phyloP scores from a whole-genome alignment of 306 rosid genomes.

The Acacia crassicarpa region DNA sequence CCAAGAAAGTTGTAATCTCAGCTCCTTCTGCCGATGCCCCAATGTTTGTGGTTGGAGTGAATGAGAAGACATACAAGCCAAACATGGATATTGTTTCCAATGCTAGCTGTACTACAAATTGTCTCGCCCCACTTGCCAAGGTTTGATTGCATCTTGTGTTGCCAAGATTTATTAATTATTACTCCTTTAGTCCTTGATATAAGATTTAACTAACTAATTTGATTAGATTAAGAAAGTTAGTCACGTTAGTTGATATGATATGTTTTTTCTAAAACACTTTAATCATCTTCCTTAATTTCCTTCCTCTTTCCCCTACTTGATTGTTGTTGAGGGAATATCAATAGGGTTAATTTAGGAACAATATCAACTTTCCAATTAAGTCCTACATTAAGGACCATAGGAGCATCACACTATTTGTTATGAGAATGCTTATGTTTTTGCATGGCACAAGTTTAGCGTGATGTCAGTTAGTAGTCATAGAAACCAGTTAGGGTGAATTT shows the following conservation, averaged over 20 bases:
- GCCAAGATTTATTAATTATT: constrained; percentile 12
- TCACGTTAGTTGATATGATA: too few relatives aligned
- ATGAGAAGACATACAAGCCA: constrained; percentile 76
- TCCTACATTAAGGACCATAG: too few relatives aligned
- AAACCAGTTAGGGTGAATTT: not conserved
- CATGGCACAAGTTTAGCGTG: not conserved
- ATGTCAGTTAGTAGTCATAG: not conserved
- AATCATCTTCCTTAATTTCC: too few relatives aligned
- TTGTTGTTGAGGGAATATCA: too few relatives aligned
- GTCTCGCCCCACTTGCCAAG: constrained; percentile 99
- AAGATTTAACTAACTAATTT: too few relatives aligned
- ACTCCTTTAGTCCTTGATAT: too few relatives aligned
- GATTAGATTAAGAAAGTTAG: too few relatives aligned
- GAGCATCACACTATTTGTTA: not conserved
- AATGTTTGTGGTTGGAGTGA: constrained; percentile 96
- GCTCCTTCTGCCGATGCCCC: constrained; percentile 99
- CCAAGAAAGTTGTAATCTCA: constrained; percentile 90
- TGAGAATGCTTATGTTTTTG: not conserved
- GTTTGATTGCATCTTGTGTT: constrained; percentile 41
- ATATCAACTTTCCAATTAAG: too few relatives aligned
- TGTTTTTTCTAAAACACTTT: too few relatives aligned
- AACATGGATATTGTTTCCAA: constrained; percentile 91
- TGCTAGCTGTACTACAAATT: constrained; percentile 98
- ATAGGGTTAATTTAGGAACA: too few relatives aligned
- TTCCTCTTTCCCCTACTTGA: too few relatives aligned